Conservation (phyloP, 2,329 filamentous ascomycete species). For the Fusarium incarnatum region DNA sequence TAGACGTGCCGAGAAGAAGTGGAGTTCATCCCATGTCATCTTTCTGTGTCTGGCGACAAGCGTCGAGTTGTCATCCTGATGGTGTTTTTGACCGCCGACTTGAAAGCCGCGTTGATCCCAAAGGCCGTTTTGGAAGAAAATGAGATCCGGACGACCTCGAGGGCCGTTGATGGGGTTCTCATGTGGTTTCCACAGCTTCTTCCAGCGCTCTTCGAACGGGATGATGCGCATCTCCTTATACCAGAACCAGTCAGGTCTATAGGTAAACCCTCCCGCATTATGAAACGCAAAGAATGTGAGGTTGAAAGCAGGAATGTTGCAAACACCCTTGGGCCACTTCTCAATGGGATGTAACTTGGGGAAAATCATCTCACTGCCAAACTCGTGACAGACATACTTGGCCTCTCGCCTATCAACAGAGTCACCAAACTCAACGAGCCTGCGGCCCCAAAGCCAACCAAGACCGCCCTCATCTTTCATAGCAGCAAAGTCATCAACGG, state of each 20-base stretch:
- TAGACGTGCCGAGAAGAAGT: neutral
- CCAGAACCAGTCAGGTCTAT: slow-evolving; percentile 8
- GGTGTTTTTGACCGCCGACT: neutral
- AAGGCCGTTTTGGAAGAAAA: slow-evolving; percentile 1
- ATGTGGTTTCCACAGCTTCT: neutral
- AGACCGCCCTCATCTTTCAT: slow-evolving; percentile 5
- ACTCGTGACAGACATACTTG: slow-evolving; percentile 1
- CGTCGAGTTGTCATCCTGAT: neutral
- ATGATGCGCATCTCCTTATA: slow-evolving; percentile 5
- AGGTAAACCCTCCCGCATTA: neutral
- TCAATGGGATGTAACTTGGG: neutral
- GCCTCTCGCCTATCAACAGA: slow-evolving; percentile 9
- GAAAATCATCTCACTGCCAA: slow-evolving; percentile 5
- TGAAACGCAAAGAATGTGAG: neutral
- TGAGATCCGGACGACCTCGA: neutral
- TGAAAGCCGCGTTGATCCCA: slow-evolving; percentile 11
- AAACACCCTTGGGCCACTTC: slow-evolving; percentile 6
- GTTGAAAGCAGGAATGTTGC: neutral
- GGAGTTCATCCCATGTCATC: slow-evolving; percentile 6
- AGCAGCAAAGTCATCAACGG: neutral
- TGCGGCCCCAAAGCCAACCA: slow-evolving; percentile 5
- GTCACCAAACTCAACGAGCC: slow-evolving; percentile 6
- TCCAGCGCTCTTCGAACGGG: slow-evolving; percentile 9
- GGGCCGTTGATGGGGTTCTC: neutral
- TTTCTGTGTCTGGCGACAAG: neutral